Conservation (phyloP, 768 basidiomycete genomes). For the Naganishia vishniacii region DNA sequence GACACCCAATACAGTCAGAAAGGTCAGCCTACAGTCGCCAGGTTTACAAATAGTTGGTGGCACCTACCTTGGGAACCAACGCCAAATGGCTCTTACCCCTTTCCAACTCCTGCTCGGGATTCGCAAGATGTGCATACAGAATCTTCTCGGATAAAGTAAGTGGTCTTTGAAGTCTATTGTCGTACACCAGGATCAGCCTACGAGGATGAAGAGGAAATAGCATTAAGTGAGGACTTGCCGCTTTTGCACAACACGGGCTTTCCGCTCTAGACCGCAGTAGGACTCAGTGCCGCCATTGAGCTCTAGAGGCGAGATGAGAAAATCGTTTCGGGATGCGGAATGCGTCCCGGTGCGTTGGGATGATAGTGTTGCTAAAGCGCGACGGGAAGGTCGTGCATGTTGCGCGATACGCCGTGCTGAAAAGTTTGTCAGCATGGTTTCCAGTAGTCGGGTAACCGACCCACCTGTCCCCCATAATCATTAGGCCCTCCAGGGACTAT, state of each 20-base stretch:
- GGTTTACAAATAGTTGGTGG: slow-evolving; percentile 54
- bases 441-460: no score
- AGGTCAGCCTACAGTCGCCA: no score
- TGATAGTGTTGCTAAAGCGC: not conserved
- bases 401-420: no score
- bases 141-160: slow-evolving; percentile 95
- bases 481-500: no score
- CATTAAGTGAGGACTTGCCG: slow-evolving; percentile 4
- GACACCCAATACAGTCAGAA: no score
- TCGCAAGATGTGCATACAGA: slow-evolving; percentile 80
- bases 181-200: not conserved
- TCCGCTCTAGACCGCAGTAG: not conserved
- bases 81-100: slow-evolving; percentile 51
- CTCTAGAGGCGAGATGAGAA: not conserved
- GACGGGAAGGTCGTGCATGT: not conserved
- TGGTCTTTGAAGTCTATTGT: slow-evolving; percentile 13
- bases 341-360: no score
- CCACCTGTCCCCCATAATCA: no score
- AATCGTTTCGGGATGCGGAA: not conserved
- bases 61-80: slow-evolving; percentile 66
- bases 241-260: not conserved
- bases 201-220: no score
- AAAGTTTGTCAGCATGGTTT: no score
- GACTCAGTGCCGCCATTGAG: not conserved
- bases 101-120: slow-evolving; percentile 59